These are phyloP conservation scores for Bipolaris gigantea DNA, from an alignment of 2,329 filamentous ascomycete genomes.

Conservation along the genomic window DNA sequence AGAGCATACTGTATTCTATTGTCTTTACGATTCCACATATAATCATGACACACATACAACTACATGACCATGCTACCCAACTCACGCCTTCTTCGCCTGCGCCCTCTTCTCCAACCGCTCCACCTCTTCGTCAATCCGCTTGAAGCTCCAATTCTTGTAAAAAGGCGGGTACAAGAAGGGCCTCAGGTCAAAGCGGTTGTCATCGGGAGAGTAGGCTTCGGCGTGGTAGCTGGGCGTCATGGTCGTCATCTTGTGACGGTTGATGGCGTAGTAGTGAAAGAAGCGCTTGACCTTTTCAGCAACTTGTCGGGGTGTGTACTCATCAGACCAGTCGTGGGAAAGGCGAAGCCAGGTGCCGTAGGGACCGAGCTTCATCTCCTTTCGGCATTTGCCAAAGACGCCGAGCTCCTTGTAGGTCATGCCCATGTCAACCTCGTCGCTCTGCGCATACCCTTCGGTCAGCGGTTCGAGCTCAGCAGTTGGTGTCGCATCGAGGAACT, in stretches of 20 bases:
- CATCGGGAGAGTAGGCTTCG: conserved; percentile 58
- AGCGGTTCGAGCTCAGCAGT: conserved; percentile 63
- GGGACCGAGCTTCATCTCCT: conserved; percentile 53
- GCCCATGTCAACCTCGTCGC: conserved; percentile 59
- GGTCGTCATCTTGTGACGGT: conserved; percentile 30
- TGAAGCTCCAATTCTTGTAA: conserved; percentile 41
- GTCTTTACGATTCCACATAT: neutral
- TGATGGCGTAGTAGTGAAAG: conserved; percentile 35
- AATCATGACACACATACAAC: neutral
- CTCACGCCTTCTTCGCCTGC: neutral
- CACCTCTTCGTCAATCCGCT: conserved; percentile 44
- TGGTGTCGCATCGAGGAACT: conserved; percentile 60
- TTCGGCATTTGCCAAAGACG: conserved; percentile 57
- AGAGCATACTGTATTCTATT: neutral
- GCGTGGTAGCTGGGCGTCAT: conserved; percentile 37
- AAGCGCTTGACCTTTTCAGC: conserved; percentile 52
- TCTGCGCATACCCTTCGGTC: conserved; percentile 56
- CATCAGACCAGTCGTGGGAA: conserved; percentile 54
- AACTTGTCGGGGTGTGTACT: conserved; percentile 47
- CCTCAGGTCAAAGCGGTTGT: conserved; percentile 59
- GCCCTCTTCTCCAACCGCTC: conserved; percentile 32
- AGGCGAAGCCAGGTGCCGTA: conserved; percentile 59
- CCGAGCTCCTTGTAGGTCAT: conserved; percentile 56
- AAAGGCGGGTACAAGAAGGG: conserved; percentile 49
- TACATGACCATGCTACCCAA: neutral